phyloP scores from a whole-genome alignment of 2,329 filamentous ascomycete species.

The Colletotrichum sp. region DNA sequence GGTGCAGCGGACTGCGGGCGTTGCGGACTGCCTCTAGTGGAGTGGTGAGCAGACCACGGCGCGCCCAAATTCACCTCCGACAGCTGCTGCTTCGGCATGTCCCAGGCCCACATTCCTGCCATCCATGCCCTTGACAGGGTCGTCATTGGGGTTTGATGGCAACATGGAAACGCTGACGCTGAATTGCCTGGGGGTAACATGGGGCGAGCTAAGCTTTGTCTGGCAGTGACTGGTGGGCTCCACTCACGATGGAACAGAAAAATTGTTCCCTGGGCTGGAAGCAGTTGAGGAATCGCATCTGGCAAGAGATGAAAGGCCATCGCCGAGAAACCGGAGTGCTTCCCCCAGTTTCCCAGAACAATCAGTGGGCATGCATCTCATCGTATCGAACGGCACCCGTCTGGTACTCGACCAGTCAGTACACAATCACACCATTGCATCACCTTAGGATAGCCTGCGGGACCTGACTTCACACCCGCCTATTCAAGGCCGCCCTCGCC shows the following conservation, averaged over 20 bases:
- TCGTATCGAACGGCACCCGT: not conserved
- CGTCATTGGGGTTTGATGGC: not conserved
- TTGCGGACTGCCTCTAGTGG: constrained; percentile 1
- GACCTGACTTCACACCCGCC: not conserved
- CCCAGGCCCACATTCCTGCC: not conserved
- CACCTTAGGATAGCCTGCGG: not conserved
- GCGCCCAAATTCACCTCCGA: not conserved
- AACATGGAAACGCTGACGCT: not conserved
- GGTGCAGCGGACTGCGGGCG: constrained; percentile 7
- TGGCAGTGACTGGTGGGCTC: not conserved
- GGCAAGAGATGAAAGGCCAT: not conserved
- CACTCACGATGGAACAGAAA: not conserved
- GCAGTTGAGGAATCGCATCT: not conserved
- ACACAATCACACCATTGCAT: not conserved
- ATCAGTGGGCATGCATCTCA: not conserved
- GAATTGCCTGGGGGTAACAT: not conserved
- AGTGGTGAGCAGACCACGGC: not conserved
- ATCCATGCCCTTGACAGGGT: not conserved
- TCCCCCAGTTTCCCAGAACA: not conserved
- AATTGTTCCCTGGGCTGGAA: not conserved
- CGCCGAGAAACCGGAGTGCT: not conserved
- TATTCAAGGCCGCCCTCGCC: not conserved
- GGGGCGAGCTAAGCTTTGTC: constrained; percentile 9
- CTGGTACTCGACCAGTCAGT: not conserved
- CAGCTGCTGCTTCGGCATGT: not conserved